phyloP scores from a whole-genome alignment of 208 protist species.

The Angomonas deanei region DNA sequence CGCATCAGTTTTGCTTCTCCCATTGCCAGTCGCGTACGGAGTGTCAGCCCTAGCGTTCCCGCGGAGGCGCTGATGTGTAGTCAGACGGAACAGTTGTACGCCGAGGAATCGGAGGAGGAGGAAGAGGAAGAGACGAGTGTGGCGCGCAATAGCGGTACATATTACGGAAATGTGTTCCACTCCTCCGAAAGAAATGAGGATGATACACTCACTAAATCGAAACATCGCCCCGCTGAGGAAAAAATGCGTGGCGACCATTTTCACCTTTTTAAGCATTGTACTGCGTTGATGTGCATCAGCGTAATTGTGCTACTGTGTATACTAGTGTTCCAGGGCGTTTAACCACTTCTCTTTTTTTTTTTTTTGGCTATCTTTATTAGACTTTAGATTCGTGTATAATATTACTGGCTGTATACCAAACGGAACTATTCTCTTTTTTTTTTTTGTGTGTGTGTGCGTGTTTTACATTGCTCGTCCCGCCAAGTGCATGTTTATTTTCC shows the following conservation, averaged over 20 bases:
- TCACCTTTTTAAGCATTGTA: no score
- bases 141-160: conserved; percentile 34
- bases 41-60: no score
- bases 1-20: no score
- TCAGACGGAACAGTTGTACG: not conserved
- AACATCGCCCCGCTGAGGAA: no score
- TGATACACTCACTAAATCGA: no score
- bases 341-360: conserved; percentile 1
- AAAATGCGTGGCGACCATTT: no score
- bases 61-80: no score
- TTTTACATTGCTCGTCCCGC: not conserved
- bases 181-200: no score
- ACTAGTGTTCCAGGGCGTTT: no score
- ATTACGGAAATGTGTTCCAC: conserved; percentile 38
- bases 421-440: not conserved
- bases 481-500: not conserved
- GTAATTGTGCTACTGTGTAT: no score
- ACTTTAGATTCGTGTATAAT: not conserved
- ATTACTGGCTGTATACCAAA: not conserved
- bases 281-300: no score
- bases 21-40: no score
- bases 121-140: not conserved
- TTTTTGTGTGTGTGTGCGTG: not conserved
- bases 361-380: not conserved
- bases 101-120: not conserved